These are phyloP conservation scores for Rhododendron molle DNA, from an alignment of 148 eudicot species.

Conservation along the genomic window DNA sequence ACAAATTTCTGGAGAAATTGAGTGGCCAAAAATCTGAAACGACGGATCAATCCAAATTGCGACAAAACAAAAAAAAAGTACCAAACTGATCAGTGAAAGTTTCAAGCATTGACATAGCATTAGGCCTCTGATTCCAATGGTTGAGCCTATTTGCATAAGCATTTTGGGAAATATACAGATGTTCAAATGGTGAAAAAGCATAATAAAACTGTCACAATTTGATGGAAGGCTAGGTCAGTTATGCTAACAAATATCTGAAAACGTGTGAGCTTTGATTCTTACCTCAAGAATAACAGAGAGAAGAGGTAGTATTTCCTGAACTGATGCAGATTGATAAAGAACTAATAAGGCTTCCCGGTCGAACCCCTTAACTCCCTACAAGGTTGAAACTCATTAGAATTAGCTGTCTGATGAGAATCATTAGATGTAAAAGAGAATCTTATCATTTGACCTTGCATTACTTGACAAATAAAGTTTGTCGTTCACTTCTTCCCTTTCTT, in stretches of 20 bases:
- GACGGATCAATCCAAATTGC: neutral
- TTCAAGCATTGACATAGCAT: neutral
- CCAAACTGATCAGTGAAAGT: neutral
- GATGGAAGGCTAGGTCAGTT: neutral
- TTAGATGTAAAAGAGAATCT: neutral
- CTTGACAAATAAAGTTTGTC: neutral
- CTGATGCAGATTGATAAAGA: constrained; percentile 35
- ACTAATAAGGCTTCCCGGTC: constrained; percentile 25
- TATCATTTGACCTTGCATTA: neutral
- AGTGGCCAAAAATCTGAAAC: neutral
- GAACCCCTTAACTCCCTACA: constrained; percentile 24
- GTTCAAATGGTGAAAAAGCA: neutral
- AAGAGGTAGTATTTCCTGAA: constrained; percentile 46
- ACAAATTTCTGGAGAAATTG: neutral
- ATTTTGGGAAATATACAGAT: neutral
- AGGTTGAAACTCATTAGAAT: neutral
- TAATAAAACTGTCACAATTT: neutral
- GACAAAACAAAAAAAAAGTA: neutral
- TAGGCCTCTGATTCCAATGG: neutral
- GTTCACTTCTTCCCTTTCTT: neutral
- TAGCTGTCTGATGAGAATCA: neutral
- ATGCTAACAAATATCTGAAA: neutral
- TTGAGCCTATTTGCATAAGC: neutral
- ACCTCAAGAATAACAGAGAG: constrained; percentile 51
- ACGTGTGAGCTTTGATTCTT: neutral